Evolutionary conservation across 768 basidiomycete species (phyloP).

Genomic region (Tylopilus vinaceipallidus): DNA sequence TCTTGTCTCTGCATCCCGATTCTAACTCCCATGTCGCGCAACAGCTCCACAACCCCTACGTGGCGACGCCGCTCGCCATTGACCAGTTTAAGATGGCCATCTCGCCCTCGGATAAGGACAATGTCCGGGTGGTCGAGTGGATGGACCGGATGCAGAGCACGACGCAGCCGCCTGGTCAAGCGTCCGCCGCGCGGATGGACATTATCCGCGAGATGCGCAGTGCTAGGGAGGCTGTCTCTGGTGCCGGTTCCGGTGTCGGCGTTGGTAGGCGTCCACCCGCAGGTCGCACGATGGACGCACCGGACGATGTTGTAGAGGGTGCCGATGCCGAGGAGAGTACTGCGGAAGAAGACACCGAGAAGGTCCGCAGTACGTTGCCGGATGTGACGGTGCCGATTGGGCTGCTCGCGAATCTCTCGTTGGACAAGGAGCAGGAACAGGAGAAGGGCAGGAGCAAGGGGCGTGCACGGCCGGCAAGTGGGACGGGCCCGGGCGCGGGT

Average conservation of each 20-base stretch:
- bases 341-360: constrained; percentile 43
- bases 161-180: constrained; percentile 48
- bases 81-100: constrained; percentile 78
- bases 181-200: constrained; percentile 28
- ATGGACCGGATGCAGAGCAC: constrained; percentile 66
- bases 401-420: constrained; percentile 67
- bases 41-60: constrained; percentile 70
- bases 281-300: constrained; percentile 33
- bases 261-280: neutral
- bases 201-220: constrained; percentile 34
- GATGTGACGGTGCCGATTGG: constrained; percentile 75
- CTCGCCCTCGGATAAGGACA: constrained; percentile 69
- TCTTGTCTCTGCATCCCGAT: neutral
- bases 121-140: constrained; percentile 70
- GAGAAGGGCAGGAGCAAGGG: constrained; percentile 38
- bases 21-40: neutral
- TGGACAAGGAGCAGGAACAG: constrained; percentile 52
- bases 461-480: constrained; percentile 32
- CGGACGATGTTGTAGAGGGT: constrained; percentile 37
- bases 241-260: neutral
- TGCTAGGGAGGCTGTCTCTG: constrained; percentile 16
- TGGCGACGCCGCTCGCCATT: constrained; percentile 75
- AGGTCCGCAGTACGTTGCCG: constrained; percentile 51
- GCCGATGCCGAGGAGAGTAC: constrained; percentile 31
- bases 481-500: constrained; percentile 1